These are phyloP conservation scores for Torrubiellomyces zombiae DNA, from an alignment of 2,329 filamentous ascomycete genomes.

Conservation along the genomic window DNA sequence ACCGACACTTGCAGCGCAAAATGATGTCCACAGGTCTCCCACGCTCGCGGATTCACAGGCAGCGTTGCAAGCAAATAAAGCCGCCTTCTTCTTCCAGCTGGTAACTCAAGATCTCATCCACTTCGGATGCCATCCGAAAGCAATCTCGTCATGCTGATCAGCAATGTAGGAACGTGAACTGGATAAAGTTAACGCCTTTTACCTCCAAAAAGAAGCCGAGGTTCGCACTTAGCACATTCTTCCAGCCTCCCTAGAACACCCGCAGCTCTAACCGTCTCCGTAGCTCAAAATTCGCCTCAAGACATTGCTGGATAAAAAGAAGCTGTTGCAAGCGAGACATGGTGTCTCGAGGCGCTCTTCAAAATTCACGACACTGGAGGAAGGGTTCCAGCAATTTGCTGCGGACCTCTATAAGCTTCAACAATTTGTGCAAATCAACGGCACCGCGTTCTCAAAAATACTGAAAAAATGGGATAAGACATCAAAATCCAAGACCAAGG, in stretches of 20 bases:
- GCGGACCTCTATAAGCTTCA: slow-evolving; percentile 94
- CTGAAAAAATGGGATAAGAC: slow-evolving; percentile 99
- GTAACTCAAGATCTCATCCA: slow-evolving; percentile 36
- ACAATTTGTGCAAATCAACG: slow-evolving; percentile 97
- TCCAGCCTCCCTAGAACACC: background rate
- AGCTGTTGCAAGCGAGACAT: slow-evolving; percentile 67
- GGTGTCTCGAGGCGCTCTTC: slow-evolving; percentile 74
- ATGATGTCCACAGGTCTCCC: slow-evolving; percentile 35
- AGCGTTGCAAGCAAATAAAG: slow-evolving; percentile 88
- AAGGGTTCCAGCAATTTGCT: slow-evolving; percentile 94
- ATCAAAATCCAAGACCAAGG: slow-evolving; percentile 96
- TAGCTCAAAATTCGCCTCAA: slow-evolving; percentile 87
- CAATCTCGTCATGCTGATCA: slow-evolving; percentile 1
- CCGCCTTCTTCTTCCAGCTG: slow-evolving; percentile 95
- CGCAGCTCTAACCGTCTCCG: slow-evolving; percentile 1
- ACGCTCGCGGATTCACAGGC: slow-evolving; percentile 59
- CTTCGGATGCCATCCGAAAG: background rate
- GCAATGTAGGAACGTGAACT: slow-evolving; percentile 87
- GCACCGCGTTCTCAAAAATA: slow-evolving; percentile 95
- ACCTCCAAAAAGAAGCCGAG: slow-evolving; percentile 95
- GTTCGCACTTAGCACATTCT: slow-evolving; percentile 25
- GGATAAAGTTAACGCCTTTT: slow-evolving; percentile 96
- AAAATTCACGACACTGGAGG: slow-evolving; percentile 86
- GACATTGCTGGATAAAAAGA: slow-evolving; percentile 89
- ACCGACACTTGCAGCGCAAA: slow-evolving; percentile 64